These are phyloP conservation scores for Globisporangium okanoganense DNA, from an alignment of 352 stramenopile genomes.

Conservation along the genomic window DNA sequence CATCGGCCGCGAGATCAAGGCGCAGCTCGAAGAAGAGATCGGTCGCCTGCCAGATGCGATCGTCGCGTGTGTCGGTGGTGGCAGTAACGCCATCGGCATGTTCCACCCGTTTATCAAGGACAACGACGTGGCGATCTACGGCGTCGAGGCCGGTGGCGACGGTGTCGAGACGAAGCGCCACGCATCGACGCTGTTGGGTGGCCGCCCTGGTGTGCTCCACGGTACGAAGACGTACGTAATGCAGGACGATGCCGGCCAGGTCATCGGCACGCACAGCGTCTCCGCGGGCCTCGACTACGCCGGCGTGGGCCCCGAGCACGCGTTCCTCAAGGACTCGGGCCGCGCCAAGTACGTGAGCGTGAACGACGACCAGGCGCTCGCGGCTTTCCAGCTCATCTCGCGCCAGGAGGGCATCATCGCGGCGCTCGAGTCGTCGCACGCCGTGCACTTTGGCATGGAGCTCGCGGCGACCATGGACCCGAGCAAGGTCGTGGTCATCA, in stretches of 20 bases:
- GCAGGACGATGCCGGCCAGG: slow-evolving; percentile 94
- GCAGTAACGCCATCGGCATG: slow-evolving; percentile 98
- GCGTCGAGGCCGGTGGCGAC: slow-evolving; percentile 95
- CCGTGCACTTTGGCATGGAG: slow-evolving; percentile 93
- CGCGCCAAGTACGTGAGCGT: slow-evolving; percentile 95
- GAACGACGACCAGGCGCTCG: slow-evolving; percentile 95
- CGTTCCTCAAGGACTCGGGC: slow-evolving; percentile 95
- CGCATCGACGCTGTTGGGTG: slow-evolving; percentile 94
- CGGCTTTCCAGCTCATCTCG: slow-evolving; percentile 95
- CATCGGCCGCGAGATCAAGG: slow-evolving; percentile 94
- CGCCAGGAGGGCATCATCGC: slow-evolving; percentile 98
- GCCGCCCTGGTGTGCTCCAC: slow-evolving; percentile 95
- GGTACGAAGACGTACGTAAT: slow-evolving; percentile 98
- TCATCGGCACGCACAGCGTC: slow-evolving; percentile 95
- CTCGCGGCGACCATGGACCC: slow-evolving; percentile 86
- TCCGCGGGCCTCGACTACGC: slow-evolving; percentile 97
- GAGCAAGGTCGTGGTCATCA: slow-evolving; percentile 95
- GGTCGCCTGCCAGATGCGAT: slow-evolving; percentile 95
- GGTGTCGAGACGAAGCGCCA: slow-evolving; percentile 88
- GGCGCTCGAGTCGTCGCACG: slow-evolving; percentile 96
- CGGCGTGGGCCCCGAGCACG: slow-evolving; percentile 96
- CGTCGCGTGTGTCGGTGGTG: slow-evolving; percentile 96
- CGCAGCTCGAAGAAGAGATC: slow-evolving; percentile 93
- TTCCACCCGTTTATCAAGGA: slow-evolving; percentile 97
- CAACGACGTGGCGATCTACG: slow-evolving; percentile 91